Evolutionary conservation across 73 alveolate genomes (phyloP), one percentile per base, ranked within the genome.

Genomic region (Diophrys appendiculata): DNA sequence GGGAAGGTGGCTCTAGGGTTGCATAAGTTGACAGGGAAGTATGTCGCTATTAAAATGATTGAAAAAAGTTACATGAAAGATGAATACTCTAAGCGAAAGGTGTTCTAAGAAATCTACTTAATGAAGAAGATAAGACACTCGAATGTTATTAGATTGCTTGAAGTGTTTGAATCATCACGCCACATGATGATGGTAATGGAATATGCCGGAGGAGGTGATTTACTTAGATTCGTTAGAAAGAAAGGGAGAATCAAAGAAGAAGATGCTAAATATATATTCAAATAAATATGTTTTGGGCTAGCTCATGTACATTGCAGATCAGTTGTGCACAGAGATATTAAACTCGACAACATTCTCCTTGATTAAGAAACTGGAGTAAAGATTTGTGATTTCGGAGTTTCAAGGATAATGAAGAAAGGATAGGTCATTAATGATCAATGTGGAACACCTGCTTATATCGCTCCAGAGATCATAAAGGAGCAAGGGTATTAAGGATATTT

Each of bases 331-430:
- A 73, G 97, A 76, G 97, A 92, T 69, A 78, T 92, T 29, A 92
- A 92, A 53, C 80, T 92, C 65, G 97, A 92, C 72, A 92, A 92
- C 68, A 82, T 92, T 24, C 84, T 92, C 2, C 76, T 92, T 54
- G 97, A 93, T 68, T 91, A 91, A 30, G 92, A 93, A 34, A 80
- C 89, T 56, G 90, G 88, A 18, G 89, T 96, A 35, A 96, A 96
- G 84, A 87, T 96, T 29, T 94, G 98, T 84, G 99, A 96, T 83
- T 96, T 96, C 72, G 99, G 99, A 11, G 97, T 95, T 2, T 88
- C 94, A 54, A 88, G 86, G 79, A 69, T 92, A 54, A 89, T 89
- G 29, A 92, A 92, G 54, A 92, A 88, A 53, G 72, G 78, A 29
- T 72, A 92, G 68, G 81, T 85, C 24, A 86, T 89, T 33, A 79